Percentiles rank a stretch among this genome's conserved stretches.
Evolutionary conservation across 768 basidiomycete genomes (phyloP).

Genomic region (Artomyces pyxidatus): DNA sequence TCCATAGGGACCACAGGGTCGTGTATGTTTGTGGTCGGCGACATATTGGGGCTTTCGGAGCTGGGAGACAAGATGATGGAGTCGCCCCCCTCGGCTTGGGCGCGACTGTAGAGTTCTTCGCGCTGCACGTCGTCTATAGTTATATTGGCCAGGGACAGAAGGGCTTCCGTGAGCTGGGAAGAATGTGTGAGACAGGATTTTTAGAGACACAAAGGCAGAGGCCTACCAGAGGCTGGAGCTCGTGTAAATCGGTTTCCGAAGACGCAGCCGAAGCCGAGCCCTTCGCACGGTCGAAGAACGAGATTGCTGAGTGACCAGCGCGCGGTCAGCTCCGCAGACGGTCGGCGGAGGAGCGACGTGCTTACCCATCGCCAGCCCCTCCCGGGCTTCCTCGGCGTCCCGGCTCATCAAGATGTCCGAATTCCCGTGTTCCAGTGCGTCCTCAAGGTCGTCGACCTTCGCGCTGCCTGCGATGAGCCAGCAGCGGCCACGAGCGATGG

Average conservation of each 20-base stretch:
- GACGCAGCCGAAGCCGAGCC: slow-evolving; percentile 14
- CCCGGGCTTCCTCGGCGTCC: slow-evolving; percentile 50
- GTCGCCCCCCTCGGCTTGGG: slow-evolving; percentile 40
- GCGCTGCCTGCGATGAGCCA: slow-evolving; percentile 52
- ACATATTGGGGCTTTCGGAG: background rate
- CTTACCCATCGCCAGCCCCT: slow-evolving; percentile 38
- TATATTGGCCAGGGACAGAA: slow-evolving; percentile 52
- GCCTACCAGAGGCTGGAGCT: slow-evolving; percentile 18
- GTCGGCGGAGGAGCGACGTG: slow-evolving; percentile 24
- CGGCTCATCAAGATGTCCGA: slow-evolving; percentile 31
- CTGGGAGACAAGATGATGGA: slow-evolving; percentile 25
- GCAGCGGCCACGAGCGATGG: slow-evolving; percentile 42
- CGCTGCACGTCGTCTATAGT: slow-evolving; percentile 38
- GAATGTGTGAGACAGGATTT: too few relatives aligned
- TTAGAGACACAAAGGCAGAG: background rate
- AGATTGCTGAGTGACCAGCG: slow-evolving; percentile 17
- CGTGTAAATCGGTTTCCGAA: slow-evolving; percentile 4
- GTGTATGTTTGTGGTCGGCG: background rate
- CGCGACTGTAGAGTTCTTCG: slow-evolving; percentile 44
- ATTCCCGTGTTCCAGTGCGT: slow-evolving; percentile 38
- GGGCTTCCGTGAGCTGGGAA: slow-evolving; percentile 42
- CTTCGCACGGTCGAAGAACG: slow-evolving; percentile 27
- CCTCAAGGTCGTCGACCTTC: slow-evolving; percentile 46
- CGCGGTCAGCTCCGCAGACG: slow-evolving; percentile 17
- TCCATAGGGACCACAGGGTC: slow-evolving; percentile 13